phyloP scores from a whole-genome alignment of 352 stramenopile species.

The Phytopythium aichiense region DNA sequence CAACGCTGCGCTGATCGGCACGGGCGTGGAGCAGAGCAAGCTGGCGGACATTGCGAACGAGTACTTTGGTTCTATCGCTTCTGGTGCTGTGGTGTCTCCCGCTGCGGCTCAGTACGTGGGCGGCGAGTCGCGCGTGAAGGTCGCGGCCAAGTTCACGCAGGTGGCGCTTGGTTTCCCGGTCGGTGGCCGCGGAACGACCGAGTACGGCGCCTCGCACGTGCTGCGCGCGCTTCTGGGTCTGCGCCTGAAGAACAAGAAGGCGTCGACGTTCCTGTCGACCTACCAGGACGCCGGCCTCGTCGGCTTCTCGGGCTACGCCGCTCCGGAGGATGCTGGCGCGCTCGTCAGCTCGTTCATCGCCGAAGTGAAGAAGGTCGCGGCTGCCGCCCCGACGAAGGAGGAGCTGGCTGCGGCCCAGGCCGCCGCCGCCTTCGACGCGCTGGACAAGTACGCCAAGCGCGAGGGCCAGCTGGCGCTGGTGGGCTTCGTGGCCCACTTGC shows the following conservation, averaged over 20 bases:
- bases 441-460: constrained; percentile 36
- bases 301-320: constrained; percentile 54
- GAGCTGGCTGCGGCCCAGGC: constrained; percentile 78
- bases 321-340: constrained; percentile 42
- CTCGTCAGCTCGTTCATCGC: constrained; percentile 67
- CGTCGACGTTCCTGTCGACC: constrained; percentile 49
- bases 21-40: constrained; percentile 54
- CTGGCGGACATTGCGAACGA: constrained; percentile 61
- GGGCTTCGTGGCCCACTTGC: constrained; percentile 29
- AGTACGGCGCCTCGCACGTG: constrained; percentile 58
- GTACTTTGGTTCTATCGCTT: constrained; percentile 50
- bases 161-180: constrained; percentile 70
- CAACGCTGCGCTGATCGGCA: constrained; percentile 56
- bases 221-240: constrained; percentile 55
- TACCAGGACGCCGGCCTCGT: constrained; percentile 66
- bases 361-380: constrained; percentile 74
- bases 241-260: constrained; percentile 63
- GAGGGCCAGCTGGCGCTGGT: constrained; percentile 37
- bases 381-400: constrained; percentile 49
- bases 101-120: constrained; percentile 63
- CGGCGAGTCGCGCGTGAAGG: constrained; percentile 76
- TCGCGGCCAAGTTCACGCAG: constrained; percentile 53
- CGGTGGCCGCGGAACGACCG: constrained; percentile 33
- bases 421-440: constrained; percentile 37
- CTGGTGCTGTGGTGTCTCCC: constrained; percentile 19